These are phyloP conservation scores for Pseudozyma sp. DNA, from an alignment of 1,284 basidiomycete genomes.

Conservation along the genomic window DNA sequence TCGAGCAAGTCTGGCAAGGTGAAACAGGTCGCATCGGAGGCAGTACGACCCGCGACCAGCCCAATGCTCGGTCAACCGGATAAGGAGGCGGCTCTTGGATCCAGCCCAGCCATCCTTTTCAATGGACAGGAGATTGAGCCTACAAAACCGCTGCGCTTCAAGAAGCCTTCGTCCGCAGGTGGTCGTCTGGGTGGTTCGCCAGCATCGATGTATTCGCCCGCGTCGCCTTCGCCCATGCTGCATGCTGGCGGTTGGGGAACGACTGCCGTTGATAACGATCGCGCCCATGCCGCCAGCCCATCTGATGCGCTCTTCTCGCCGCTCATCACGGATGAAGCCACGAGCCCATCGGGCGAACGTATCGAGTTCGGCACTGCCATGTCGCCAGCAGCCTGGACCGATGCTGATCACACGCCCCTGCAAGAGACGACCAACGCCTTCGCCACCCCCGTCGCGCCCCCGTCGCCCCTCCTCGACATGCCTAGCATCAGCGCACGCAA, in stretches of 20 bases:
- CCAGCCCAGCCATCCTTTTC: conserved; percentile 45
- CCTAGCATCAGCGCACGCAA: conserved; percentile 4
- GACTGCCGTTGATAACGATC: not conserved
- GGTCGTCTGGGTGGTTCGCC: conserved; percentile 40
- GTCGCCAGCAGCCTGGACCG: conserved; percentile 2
- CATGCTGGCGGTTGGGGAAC: conserved; percentile 31
- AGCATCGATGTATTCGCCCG: conserved; percentile 14
- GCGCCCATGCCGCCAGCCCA: conserved; percentile 2
- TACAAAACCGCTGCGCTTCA: conserved; percentile 36
- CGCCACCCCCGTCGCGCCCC: conserved; percentile 16
- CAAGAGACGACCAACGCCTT: conserved; percentile 2
- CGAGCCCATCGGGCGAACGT: conserved; percentile 24
- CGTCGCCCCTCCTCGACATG: not conserved
- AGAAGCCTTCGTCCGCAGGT: conserved; percentile 31
- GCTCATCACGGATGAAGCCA: conserved; percentile 10
- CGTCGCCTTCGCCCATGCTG: conserved; percentile 46
- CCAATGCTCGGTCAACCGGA: conserved; percentile 21
- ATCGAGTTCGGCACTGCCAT: conserved; percentile 28
- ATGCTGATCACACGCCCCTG: not conserved
- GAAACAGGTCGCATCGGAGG: not conserved
- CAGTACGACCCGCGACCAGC: conserved; percentile 26
- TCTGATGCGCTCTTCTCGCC: conserved; percentile 22
- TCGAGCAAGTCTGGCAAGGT: conserved; percentile 9
- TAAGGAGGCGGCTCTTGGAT: conserved; percentile 14
- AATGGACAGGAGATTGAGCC: conserved; percentile 44